Base-by-base conservation (phyloP, 2,329 filamentous ascomycete species). In the Hirsutella rhossiliensis region DNA sequence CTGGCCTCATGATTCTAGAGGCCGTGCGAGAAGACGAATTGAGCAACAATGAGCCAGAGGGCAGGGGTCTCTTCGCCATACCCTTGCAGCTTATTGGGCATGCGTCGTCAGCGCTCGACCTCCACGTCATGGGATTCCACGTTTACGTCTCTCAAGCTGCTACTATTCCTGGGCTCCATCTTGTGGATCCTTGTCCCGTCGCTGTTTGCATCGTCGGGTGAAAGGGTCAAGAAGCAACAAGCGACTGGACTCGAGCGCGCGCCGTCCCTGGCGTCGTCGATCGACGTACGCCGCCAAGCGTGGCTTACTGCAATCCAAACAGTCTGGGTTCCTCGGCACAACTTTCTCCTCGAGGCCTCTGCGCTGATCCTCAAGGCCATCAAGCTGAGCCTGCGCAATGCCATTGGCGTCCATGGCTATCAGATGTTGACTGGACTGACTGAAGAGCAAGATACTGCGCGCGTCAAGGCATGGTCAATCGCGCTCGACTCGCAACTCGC, bases 301-400 rank as follows among this genome's bases (percentile, higher is more conserved):
- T 96, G 90, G 89, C 79, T 94, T 45, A 96, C 89, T 3, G 86
- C 89, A 8, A 82, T 95, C 47, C 89, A 95, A 63, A 90, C 84
- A 4, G 86, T 95, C 20, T 94, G 88, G 77, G 85, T 96, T 13
- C 90, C 90, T 11, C 78, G 82, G 18, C 87, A 94, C 61, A 86
- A 83, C 52, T 89, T 94, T 60, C 74, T 90, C 52, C 77, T 94
- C 3, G 90, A 95, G 61, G 83, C 86, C 44, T 80, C 85, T 15
- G 89, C 88, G 3, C 72, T 96, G 20, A 71, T 80, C 7, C 69
- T 87, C 37, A 92, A 95, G 68, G 86, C 82, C 44, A 63, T 84
- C 45, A 94, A 94, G 62, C 82, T 94, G 42, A 85, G 85, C 53
- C 61, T 87, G 43, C 79, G 87, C 39, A 88, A 87, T 51, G 61